Conservation (phyloP, 2,329 filamentous ascomycete species). For the Dendrostoma leiphaemia region DNA sequence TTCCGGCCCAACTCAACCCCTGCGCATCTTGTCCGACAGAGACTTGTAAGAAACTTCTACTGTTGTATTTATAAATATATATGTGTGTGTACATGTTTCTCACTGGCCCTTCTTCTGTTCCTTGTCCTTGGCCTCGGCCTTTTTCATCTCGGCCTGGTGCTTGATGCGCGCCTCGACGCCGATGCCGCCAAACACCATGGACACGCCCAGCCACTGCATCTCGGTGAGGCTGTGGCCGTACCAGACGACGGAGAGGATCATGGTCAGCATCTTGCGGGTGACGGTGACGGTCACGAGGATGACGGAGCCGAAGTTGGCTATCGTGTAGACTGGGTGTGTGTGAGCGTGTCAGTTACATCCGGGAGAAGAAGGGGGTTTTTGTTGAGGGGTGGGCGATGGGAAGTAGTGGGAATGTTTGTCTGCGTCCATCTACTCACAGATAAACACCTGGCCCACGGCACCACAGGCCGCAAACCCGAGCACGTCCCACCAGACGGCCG, state of each 20-base stretch:
- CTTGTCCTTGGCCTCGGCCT: slow-evolving; percentile 54
- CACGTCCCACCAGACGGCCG: slow-evolving; percentile 81
- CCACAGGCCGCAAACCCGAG: slow-evolving; percentile 87
- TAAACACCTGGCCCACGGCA: slow-evolving; percentile 93
- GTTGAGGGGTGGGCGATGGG: neutral
- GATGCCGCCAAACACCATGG: slow-evolving; percentile 90
- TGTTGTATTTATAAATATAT: too few relatives aligned
- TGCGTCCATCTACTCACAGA: slow-evolving; percentile 73
- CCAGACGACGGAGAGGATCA: slow-evolving; percentile 92
- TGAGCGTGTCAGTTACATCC: neutral
- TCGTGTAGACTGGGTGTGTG: slow-evolving; percentile 69
- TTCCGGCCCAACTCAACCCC: too few relatives aligned
- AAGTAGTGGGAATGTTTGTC: too few relatives aligned
- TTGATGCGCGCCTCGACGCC: slow-evolving; percentile 85
- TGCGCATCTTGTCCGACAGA: too few relatives aligned
- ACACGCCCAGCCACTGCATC: slow-evolving; percentile 95
- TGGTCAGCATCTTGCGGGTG: slow-evolving; percentile 98
- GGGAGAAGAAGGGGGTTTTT: neutral
- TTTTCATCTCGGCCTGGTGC: slow-evolving; percentile 77
- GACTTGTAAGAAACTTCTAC: too few relatives aligned
- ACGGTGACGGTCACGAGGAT: slow-evolving; percentile 95
- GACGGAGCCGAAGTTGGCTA: slow-evolving; percentile 87
- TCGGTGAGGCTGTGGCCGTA: slow-evolving; percentile 83
- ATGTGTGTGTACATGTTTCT: too few relatives aligned
- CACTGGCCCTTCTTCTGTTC: neutral